A percentile compares a stretch with the other conserved stretches of the same genome.
These are phyloP conservation scores for Russula ochroleuca DNA, from an alignment of 768 basidiomycete genomes.

Conservation along the genomic window DNA sequence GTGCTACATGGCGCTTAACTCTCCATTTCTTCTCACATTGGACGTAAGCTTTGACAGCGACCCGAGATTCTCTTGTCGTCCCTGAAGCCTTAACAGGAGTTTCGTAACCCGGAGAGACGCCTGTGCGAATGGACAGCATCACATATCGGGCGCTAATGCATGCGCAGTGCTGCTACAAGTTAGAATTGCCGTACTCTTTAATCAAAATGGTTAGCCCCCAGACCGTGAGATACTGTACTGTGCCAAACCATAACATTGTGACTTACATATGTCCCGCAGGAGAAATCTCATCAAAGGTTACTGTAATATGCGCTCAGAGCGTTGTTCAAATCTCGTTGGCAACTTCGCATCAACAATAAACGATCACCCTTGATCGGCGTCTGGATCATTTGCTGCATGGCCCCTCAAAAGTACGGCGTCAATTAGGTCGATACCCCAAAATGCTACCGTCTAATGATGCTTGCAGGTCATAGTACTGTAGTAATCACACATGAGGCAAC, in stretches of 20 bases:
- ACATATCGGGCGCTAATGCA: background rate
- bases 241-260: conserved; percentile 13
- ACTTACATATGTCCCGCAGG: conserved; percentile 71
- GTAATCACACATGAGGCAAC: background rate
- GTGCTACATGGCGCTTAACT: background rate
- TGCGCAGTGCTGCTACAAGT: conserved; percentile 33
- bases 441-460: background rate
- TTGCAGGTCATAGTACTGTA: conserved; percentile 25
- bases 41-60: background rate
- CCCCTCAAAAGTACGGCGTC: conserved; percentile 41
- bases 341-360: conserved; percentile 57
- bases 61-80: background rate
- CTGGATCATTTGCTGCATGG: conserved; percentile 68
- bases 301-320: conserved; percentile 60
- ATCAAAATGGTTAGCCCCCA: background rate
- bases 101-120: background rate
- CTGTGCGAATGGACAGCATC: background rate
- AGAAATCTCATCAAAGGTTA: conserved; percentile 57
- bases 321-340: conserved; percentile 56
- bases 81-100: background rate
- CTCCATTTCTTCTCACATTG: background rate
- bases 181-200: conserved; percentile 61
- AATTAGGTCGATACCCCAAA: conserved; percentile 1
- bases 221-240: background rate
- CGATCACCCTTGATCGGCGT: conserved; percentile 61